A percentile compares a stretch with the other conserved stretches of the same genome.
These are phyloP conservation scores for Fermentozyma sake DNA, from an alignment of 1,139 yeast genomes.

Conservation along the genomic window DNA sequence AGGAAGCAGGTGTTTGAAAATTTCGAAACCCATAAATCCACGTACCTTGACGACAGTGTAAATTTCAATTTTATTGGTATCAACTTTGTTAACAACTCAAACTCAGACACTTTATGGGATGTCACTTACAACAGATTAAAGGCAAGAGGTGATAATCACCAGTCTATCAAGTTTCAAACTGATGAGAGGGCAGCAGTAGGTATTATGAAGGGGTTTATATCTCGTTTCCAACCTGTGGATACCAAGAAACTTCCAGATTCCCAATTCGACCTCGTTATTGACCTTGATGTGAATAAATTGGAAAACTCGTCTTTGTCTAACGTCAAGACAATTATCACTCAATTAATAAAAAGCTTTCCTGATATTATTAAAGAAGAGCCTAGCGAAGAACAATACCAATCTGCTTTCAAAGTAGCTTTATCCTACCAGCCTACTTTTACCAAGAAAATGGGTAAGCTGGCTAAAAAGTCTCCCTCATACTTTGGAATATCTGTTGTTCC, in stretches of 20 bases:
- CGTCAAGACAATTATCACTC: conserved; percentile 39
- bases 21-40: conserved; percentile 36
- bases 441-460: conserved; percentile 28
- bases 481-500: conserved; percentile 24
- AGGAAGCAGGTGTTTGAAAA: conserved; percentile 63
- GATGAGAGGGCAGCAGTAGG: conserved; percentile 44
- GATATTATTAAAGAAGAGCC: conserved; percentile 42
- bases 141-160: conserved; percentile 85
- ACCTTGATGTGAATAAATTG: conserved; percentile 32
- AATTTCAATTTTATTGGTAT: conserved; percentile 55
- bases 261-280: conserved; percentile 58
- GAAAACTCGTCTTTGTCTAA: conserved; percentile 51
- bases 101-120: conserved; percentile 34
- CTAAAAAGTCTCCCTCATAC: conserved; percentile 15
- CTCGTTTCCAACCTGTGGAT: conserved; percentile 61
- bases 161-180: conserved; percentile 58
- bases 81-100: conserved; percentile 51
- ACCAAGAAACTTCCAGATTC: conserved; percentile 53
- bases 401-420: conserved; percentile 48
- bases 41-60: conserved; percentile 25
- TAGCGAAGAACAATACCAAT: conserved; percentile 27
- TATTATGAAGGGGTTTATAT: conserved; percentile 71
- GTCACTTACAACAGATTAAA: conserved; percentile 59
- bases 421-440: conserved; percentile 46
- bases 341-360: conserved; percentile 41